Evolutionary conservation across 495 filamentous ascomycete species (phyloP), one percentile per base, ranked within the genome.

Genomic region (Pseudoneurospora amorphoporcata): DNA sequence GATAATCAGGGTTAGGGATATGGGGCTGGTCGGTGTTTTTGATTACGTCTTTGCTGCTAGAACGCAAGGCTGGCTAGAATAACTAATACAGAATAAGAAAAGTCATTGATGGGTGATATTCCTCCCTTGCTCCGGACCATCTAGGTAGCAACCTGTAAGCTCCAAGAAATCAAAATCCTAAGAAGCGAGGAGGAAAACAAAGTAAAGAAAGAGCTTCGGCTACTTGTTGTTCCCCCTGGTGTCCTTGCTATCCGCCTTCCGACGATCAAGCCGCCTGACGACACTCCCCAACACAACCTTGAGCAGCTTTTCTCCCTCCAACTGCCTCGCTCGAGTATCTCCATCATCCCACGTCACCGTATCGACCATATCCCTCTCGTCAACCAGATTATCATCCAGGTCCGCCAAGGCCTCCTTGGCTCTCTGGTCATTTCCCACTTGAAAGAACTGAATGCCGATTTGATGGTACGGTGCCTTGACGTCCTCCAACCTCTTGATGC

Each of bases 401-500:
- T 90, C 87, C 82, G 88, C 79, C 71, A 97, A 81, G 74, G 90
- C 89, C 79, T 83, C 78, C 41, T 83, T 82, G 0, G 94, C 95
- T 0, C 75, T 82, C 6, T 80, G 74, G 76, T 97, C 94, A 39
- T 88, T 85, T 68, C 95, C 95, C 70, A 98, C 91, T 83, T 99
- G 95, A 83, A 99, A 95, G 83, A 99, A 98, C 81, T 99, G 95
- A 72, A 99, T 90, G 14, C 96, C 95, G 14, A 98, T 84, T 82
- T 99, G 95, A 86, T 92, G 92, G 35, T 93, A 86, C 40, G 90
- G 88, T 0, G 94, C 94, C 41, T 90, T 85, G 5, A 91, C 79
- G 19, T 79, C 81, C 78, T 98, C 95, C 32, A 99, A 84, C 73
- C 87, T 87, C 80, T 87, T 84, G 0, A 94, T 95, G 0, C 87